Percentiles rank a stretch among this genome's conserved stretches.
These are phyloP conservation scores for Trichosporon sp. DNA, from an alignment of 1,284 basidiomycete species.

Conservation along the genomic window DNA sequence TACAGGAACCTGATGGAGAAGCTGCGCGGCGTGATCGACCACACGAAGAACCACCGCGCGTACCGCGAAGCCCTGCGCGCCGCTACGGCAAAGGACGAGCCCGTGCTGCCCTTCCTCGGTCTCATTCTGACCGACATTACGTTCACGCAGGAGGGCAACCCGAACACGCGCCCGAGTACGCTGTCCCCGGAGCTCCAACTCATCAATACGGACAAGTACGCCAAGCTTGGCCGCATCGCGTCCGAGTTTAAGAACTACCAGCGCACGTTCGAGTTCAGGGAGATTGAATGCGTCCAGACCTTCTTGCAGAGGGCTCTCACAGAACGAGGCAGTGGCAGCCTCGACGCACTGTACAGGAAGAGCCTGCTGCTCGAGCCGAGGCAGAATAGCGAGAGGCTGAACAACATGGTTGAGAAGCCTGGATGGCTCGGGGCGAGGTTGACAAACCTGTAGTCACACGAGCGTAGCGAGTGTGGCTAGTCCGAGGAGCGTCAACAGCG, in stretches of 20 bases:
- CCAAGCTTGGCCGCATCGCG: constrained; percentile 81
- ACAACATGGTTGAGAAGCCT: constrained; percentile 36
- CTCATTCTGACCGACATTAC: constrained; percentile 58
- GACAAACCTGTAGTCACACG: neutral
- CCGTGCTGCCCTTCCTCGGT: constrained; percentile 84
- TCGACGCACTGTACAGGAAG: constrained; percentile 48
- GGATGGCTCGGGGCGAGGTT: constrained; percentile 30
- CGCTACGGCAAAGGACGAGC: constrained; percentile 1
- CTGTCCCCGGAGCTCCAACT: constrained; percentile 69
- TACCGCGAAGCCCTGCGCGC: constrained; percentile 79
- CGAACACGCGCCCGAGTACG: constrained; percentile 74
- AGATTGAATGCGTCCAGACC: constrained; percentile 42
- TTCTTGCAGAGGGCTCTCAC: constrained; percentile 40
- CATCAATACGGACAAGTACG: constrained; percentile 93
- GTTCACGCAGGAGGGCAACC: constrained; percentile 92
- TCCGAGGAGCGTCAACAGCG: too few species aligned
- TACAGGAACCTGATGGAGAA: constrained; percentile 71
- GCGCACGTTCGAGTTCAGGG: constrained; percentile 46
- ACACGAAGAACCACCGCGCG: constrained; percentile 58
- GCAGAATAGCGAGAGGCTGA: constrained; percentile 38
- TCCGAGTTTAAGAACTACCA: constrained; percentile 95
- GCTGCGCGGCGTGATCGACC: constrained; percentile 80
- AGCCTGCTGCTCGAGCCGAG: constrained; percentile 47
- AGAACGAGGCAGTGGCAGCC: constrained; percentile 42
- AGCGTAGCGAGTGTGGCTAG: neutral